Evolutionary conservation across 257 asterid species (phyloP), one percentile per base, ranked within the genome.

Genomic region (Forsythia viridissima): DNA sequence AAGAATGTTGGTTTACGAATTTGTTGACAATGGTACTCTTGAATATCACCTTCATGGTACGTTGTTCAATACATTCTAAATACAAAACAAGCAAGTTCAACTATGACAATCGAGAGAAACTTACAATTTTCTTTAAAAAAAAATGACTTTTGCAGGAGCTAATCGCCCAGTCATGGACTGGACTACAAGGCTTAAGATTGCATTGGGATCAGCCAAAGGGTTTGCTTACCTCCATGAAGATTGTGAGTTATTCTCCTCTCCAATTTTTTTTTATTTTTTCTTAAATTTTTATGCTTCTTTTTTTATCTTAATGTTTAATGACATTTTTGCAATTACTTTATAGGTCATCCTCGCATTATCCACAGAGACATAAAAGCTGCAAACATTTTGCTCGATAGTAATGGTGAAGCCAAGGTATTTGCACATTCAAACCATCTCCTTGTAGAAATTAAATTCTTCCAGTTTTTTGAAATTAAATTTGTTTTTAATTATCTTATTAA

Each of bases 311-410:
- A 15, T 4, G 20, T 38, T 41, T 16, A 41, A 73, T 5, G 4
- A 61, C 24, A 52, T 42, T 13, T 39, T 20, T 20, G 18, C 30
- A 6, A 15, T 52, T 40, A 8, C 21, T 39, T 15, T 86, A 72
- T 83, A 94, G 98, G 98, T 59, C 97, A 94, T 77, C 98, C 97
- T 79, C 97, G 97, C 59, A 92, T 92, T 72, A 94, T 94, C 77
- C 98, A 94, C 41, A 85, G 98, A 78, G 98, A 94, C 59, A 94
- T 94, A 63, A 94, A 94, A 82, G 89, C 95, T 48, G 89, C 98
- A 81, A 94, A 94, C 79, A 94, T 94, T 41, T 82, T 94, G 70
- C 66, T 94, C 12, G 98, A 92, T 24, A 43, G 18, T 0, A 87
- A 88, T 76, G 86, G 80, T 73, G 98, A 94, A 72, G 97, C 97